Base-by-base conservation (phyloP, 306 rosid genomes). In the Casuarina cunninghamiana region DNA sequence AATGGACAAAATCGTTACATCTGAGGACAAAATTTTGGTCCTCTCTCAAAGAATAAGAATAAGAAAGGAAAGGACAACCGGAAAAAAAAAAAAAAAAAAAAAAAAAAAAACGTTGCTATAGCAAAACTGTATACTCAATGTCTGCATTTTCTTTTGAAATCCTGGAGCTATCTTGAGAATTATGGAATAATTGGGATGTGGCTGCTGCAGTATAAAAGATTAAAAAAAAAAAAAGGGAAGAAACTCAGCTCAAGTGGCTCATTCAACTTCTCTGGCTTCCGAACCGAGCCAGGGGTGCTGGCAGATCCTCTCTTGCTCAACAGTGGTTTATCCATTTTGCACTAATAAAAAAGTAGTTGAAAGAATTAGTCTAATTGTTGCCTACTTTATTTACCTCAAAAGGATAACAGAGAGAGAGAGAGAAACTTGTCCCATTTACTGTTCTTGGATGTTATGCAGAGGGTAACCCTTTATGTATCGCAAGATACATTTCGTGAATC, bases 41-140 rank as follows among this genome's bases (percentile, higher is more conserved):
- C 11, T 48, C 43, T 70, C 75, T 53, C 43, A 76, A 75, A 74
- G 50, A 55, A 79, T 16, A 78, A 84, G 79, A 86, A 84, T 82
- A 43, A 81, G 50, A 45, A 63, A 48, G 11, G 51, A 48, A 48
- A 8, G 32, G 32, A 26, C 32, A 26, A 26, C 32, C 32, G 51
- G 11, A 0, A 10, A 0, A 46, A 7, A 46, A 82, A 80, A 16
- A 39, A 79, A 78, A 71, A 78, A 48, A 84, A 81, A 7, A 46
- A 82, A 80, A 16, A 39, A 79, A 78, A 71, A 78, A 48, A 84
- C 79, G 49, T 51, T 63, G 32, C 71, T 51, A 41, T 53, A 58
- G 75, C 83, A 81, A 69, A 69, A 55, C 12, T 77, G 75, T 81
- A 71, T 45, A 15, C 49, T 46, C 71, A 15, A 68, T 71, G 60